phyloP scores from a whole-genome alignment of 164 flowering plant species.

The Vitis labrusca region DNA sequence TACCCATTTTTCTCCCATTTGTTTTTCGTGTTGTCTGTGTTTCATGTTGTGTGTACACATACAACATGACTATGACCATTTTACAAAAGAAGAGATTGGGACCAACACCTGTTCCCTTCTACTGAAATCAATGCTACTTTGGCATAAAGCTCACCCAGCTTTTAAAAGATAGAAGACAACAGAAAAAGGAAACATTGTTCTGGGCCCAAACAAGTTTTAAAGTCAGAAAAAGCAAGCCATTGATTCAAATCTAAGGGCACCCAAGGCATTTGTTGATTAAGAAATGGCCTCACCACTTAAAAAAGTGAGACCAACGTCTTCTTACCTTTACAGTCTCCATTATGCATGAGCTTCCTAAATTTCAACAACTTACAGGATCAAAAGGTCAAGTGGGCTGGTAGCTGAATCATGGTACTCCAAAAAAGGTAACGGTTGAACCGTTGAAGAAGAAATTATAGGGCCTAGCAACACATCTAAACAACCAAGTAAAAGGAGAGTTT shows the following conservation, averaged over 20 bases:
- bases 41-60: background rate
- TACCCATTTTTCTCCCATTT: background rate
- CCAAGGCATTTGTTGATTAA: constrained; percentile 1
- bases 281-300: constrained; percentile 6
- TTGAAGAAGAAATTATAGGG: constrained; percentile 10
- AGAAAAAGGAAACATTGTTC: constrained; percentile 6
- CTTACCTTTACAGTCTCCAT: constrained; percentile 5
- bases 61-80: constrained; percentile 4
- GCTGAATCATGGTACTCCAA: constrained; percentile 14
- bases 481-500: background rate
- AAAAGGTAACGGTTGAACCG: background rate
- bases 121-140: constrained; percentile 24
- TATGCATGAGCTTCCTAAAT: constrained; percentile 32
- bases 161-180: constrained; percentile 22
- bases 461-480: constrained; percentile 3
- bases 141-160: constrained; percentile 13
- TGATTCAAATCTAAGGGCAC: constrained; percentile 11
- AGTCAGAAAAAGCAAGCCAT: constrained; percentile 10
- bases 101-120: constrained; percentile 12
- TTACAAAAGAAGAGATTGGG: constrained; percentile 17
- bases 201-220: constrained; percentile 17
- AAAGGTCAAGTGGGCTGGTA: constrained; percentile 8
- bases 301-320: constrained; percentile 16
- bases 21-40: background rate
- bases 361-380: constrained; percentile 12